Evolutionary conservation across 2,329 filamentous ascomycete genomes (phyloP), one percentile per base, ranked within the genome.

Genomic region (Pseudogymnoascus sp.): DNA sequence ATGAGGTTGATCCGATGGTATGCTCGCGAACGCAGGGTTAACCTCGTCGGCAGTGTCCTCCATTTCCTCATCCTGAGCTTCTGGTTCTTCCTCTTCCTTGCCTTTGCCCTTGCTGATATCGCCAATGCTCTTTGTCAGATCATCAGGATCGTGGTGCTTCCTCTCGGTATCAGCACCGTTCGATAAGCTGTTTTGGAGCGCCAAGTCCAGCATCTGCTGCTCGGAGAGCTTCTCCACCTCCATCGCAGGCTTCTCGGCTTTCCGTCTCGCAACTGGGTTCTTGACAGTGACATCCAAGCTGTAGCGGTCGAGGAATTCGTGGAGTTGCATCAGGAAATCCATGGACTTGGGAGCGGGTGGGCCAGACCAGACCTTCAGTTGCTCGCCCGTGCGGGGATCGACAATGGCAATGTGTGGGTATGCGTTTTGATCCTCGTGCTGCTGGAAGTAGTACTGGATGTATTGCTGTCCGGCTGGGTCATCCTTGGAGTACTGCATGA

Each of bases 361-460:
- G 1, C 93, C 92, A 12, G 89, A 91, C 93, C 94, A 97, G 1
- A 92, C 84, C 77, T 99, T 99, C 72, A 99, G 90, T 74, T 97
- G 91, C 75, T 99, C 94, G 63, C 94, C 94, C 0, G 94, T 99
- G 63, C 94, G 83, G 1, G 94, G 94, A 68, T 99, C 94, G 64
- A 99, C 85, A 64, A 99, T 96, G 47, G 91, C 91, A 62, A 97
- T 94, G 71, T 99, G 92, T 5, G 94, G 94, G 71, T 95, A 99
- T 67, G 92, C 91, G 70, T 93, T 89, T n/a, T 86, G 82, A 69
- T 88, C 88, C 68, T 96, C 91, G 66, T 89, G 79, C 60, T 85
- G 82, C 1, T 79, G 78, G 65, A 97, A 92, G 77, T 99, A 99
- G 74, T 96, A 96, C 61, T 90, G 89, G 63, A 95, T 79, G 73